These are phyloP conservation scores for Corymbia citriodora DNA, from an alignment of 441 rosid genomes.

Conservation along the genomic window DNA sequence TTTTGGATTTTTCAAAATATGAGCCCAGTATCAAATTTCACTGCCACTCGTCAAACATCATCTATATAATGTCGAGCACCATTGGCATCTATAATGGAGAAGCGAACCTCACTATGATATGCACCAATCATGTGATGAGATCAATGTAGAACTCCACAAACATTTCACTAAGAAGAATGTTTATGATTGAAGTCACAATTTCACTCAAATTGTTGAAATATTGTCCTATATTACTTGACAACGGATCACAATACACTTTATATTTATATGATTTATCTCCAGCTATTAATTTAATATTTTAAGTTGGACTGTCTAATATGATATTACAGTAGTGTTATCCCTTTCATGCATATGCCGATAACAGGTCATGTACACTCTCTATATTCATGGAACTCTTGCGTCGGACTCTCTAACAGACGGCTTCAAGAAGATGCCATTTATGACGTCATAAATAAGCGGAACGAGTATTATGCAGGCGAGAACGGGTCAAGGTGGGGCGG, in stretches of 20 bases:
- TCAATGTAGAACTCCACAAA: background rate
- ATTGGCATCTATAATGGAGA: background rate
- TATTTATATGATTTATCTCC: background rate
- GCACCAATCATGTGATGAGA: accelerated
- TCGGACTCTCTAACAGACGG: background rate
- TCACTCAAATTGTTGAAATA: background rate
- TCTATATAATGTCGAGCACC: background rate
- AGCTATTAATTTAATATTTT: too few species aligned
- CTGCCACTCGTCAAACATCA: background rate
- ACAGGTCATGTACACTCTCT: accelerated
- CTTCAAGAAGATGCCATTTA: background rate
- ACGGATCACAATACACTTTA: background rate
- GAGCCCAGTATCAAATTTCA: background rate
- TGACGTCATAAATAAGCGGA: background rate
- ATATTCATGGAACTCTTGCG: accelerated
- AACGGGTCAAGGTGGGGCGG: background rate
- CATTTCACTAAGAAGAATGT: background rate
- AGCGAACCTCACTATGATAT: background rate
- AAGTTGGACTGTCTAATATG: background rate
- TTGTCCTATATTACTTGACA: accelerated
- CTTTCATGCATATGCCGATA: accelerated
- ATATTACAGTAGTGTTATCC: too few species aligned
- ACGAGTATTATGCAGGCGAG: background rate
- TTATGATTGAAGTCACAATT: accelerated
- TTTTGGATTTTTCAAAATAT: accelerated